These are phyloP conservation scores for Yamadazyma siamensis DNA, from an alignment of 1,139 yeast genomes.

Conservation along the genomic window DNA sequence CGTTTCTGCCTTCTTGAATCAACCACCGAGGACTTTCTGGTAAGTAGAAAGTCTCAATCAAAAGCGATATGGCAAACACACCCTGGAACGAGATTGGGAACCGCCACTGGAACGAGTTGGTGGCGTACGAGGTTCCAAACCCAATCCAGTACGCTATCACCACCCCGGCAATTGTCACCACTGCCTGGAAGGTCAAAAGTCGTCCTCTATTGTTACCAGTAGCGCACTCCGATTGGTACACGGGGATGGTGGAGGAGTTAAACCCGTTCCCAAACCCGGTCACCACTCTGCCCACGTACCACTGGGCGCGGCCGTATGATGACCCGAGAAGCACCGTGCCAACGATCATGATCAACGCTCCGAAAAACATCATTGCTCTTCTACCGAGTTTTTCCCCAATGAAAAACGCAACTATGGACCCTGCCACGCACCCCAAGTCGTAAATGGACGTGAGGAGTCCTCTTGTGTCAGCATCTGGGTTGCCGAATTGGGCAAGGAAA, in stretches of 20 bases:
- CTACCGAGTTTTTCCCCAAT: conserved; percentile 33
- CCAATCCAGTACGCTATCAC: conserved; percentile 40
- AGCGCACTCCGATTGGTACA: conserved; percentile 34
- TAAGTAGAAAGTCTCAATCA: conserved; percentile 19
- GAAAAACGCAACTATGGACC: conserved; percentile 16
- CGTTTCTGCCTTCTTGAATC: conserved; percentile 29
- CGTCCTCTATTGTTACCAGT: conserved; percentile 30
- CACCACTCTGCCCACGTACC: conserved; percentile 36
- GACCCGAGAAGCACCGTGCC: conserved; percentile 32
- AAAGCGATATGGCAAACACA: conserved; percentile 26
- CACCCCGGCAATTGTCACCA: conserved; percentile 31
- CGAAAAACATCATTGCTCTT: conserved; percentile 24
- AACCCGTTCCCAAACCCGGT: conserved; percentile 40
- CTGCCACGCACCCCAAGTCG: conserved; percentile 7
- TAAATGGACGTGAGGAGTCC: conserved; percentile 6
- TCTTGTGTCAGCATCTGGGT: conserved; percentile 5
- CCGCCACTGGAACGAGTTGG: conserved; percentile 23
- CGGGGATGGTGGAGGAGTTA: conserved; percentile 33
- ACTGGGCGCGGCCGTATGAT: conserved; percentile 26
- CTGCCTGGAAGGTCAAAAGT: conserved; percentile 28
- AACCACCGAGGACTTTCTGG: conserved; percentile 54
- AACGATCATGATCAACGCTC: conserved; percentile 25
- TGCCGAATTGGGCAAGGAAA: conserved; percentile 3
- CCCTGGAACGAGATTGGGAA: conserved; percentile 44
- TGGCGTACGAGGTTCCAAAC: conserved; percentile 33